Base-by-base conservation (phyloP, 139 green algal species). In the Chlorella vulgaris region DNA sequence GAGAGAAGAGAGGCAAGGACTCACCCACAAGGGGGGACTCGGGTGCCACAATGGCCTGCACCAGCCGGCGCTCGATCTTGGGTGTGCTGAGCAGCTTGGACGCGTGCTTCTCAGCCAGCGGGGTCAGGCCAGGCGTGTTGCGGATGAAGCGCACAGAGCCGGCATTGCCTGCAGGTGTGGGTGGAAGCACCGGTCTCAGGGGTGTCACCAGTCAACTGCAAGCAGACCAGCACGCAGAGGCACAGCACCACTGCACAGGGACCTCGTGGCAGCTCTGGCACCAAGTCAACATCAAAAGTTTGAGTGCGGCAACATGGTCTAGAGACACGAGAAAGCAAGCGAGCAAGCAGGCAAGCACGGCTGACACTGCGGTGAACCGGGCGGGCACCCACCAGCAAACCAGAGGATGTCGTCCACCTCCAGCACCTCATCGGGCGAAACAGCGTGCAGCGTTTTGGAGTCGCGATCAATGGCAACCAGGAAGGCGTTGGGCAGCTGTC, bases 391-490 rank as follows among this genome's bases (percentile, higher is more conserved):
- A 71, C 92, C 93, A 26, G 90, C 85, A 74, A 97, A 95, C 88
- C 92, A 95, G n/a, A 97, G 88, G 0, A 91, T 67, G 79, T 97
- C 93, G 7, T 85, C 94, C 2, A 61, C 74, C 60, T 91, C 53
- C 31, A 93, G 76, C 26, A 90, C 60, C 22, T 88, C 86, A n/a
- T 91, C 84, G 26, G 81, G 89, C 7, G 62, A 69, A n/a, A 90
- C 88, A 7, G 80, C 86, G 50, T 88, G 81, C 28, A 93, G 81
- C 22, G 74, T 76, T 36, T 7, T 70, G 38, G 29, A 29, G 39
- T n/a, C 42, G 15, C 74, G 74, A 8, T 94, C 84, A 36, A 95
- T 86, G 19, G 89, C 82, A 36, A 90, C 89, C 31, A 96, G 81
- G 85, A 89, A 94, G 74, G 92, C 86, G n/a, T 86, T 80, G 31